A percentile compares a stretch with the other conserved stretches of the same genome.
Evolutionary conservation across 2,329 filamentous ascomycete genomes (phyloP).

Genomic region (Claviceps capensis): DNA sequence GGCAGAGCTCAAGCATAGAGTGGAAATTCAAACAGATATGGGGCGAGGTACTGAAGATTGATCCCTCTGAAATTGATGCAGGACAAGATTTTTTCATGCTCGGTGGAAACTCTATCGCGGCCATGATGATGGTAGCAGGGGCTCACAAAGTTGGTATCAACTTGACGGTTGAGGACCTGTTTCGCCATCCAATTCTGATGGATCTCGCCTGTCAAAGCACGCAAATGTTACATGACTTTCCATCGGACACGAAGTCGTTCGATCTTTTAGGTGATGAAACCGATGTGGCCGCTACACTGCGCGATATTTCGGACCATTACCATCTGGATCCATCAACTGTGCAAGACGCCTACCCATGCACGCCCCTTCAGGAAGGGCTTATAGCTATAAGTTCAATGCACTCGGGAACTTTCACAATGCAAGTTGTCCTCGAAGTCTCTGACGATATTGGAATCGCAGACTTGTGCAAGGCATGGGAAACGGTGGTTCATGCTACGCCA

Average conservation of each 20-base stretch:
- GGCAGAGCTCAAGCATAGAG: neutral
- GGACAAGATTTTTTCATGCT: neutral
- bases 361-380: conserved; percentile 25
- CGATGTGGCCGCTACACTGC: neutral
- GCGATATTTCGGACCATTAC: neutral
- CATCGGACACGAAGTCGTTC: neutral
- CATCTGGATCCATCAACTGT: neutral
- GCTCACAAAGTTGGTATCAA: neutral
- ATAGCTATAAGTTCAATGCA: conserved; percentile 19
- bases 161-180: neutral
- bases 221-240: neutral
- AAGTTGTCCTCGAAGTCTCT: conserved; percentile 7
- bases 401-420: conserved; percentile 20
- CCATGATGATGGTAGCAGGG: neutral
- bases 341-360: conserved; percentile 15
- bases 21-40: neutral
- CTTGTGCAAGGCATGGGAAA: conserved; percentile 8
- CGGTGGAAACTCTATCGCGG: neutral
- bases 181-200: neutral
- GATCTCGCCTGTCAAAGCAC: neutral
- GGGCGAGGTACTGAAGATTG: neutral
- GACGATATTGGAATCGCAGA: neutral
- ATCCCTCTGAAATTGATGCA: neutral
- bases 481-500: neutral
- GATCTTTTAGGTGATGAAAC: neutral